Evolutionary conservation across 2,329 filamentous ascomycete species (phyloP), one percentile per base, ranked within the genome.

Genomic region (Fusarium palustre): DNA sequence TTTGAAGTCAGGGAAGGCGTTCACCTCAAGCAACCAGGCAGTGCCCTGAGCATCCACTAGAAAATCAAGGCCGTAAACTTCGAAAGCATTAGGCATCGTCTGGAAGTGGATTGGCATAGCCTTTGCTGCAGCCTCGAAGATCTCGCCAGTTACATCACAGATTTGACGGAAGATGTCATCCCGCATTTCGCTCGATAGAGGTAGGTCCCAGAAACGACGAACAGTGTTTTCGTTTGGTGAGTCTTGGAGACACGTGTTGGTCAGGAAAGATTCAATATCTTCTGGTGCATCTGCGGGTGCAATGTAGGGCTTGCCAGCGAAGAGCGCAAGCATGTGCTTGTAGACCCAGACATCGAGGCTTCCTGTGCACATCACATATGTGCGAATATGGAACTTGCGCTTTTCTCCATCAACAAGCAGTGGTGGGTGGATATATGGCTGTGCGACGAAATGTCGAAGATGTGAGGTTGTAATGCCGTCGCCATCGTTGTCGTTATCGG

Each of bases 1-100:
- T 76, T 87, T 90, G 76, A 98, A 98, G 81, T 99, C 96, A 12
- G 96, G 96, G 80, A 97, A 99, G 1, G 95, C 93, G 82, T 99
- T 99, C 33, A 97, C 88, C 82, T 99, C 96, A 59, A 99, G 82
- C 75, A 99, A 78, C 89, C 90, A 97, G 5, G 89, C 87, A 5
- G 75, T 84, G 0, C 88, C 90, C 11, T 78, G 74, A 1, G 77
- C 84, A 74, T 94, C 92, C 12, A 97, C 90, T 74, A 99, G 79
- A 76, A 96, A 99, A 78, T 99, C 96, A 42, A 98, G 79, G 0
- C 96, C 96, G 77, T 92, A 99, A 10, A 97, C 83, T 82, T 99
- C 96, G 76, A 98, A 98, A 0, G 91, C 92, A 77, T 97, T 95
- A 1, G 90, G 89, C 49, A 97, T 78, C 18, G 94, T 89, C 80